Evolutionary conservation across 164 flowering plant genomes (phyloP).

Genomic region (Dillenia turbinata): DNA sequence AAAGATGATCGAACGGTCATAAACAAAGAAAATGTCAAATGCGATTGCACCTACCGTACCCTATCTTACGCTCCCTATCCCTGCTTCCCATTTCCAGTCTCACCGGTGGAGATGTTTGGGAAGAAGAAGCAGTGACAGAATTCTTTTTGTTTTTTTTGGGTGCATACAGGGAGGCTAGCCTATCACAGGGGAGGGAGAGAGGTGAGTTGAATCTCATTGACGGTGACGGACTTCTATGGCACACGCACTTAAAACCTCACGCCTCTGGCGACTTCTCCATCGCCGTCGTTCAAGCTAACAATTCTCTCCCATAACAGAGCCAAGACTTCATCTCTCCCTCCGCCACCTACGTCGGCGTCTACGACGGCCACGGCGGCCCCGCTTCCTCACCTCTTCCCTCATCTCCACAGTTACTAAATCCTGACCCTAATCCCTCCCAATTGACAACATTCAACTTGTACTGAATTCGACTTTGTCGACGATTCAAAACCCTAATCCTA

Average conservation of each 20-base stretch:
- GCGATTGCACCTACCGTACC: too few species aligned
- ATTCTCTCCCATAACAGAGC: slow-evolving; percentile 48
- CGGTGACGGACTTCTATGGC: slow-evolving; percentile 47
- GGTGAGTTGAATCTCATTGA: too few species aligned
- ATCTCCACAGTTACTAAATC: slow-evolving; percentile 19
- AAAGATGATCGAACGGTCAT: too few species aligned
- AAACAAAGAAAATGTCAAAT: too few species aligned
- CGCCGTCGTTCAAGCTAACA: slow-evolving; percentile 62
- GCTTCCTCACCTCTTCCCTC: slow-evolving; percentile 42
- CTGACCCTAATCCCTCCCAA: background rate
- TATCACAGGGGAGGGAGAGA: background rate
- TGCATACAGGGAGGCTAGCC: too few species aligned
- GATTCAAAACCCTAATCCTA: background rate
- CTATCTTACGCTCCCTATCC: too few species aligned
- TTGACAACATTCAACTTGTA: background rate
- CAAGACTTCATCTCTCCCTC: slow-evolving; percentile 51
- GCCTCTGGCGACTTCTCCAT: slow-evolving; percentile 58
- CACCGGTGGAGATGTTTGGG: too few species aligned
- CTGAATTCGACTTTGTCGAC: background rate
- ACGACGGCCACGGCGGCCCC: slow-evolving; percentile 71
- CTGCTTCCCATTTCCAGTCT: too few species aligned
- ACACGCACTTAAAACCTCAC: slow-evolving; percentile 43
- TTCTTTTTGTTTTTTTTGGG: too few species aligned
- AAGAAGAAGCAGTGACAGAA: too few species aligned
- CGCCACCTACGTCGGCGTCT: slow-evolving; percentile 53